Evolutionary conservation across 2,329 filamentous ascomycete species (phyloP).

Genomic region (Orbilia blumenaviensis): DNA sequence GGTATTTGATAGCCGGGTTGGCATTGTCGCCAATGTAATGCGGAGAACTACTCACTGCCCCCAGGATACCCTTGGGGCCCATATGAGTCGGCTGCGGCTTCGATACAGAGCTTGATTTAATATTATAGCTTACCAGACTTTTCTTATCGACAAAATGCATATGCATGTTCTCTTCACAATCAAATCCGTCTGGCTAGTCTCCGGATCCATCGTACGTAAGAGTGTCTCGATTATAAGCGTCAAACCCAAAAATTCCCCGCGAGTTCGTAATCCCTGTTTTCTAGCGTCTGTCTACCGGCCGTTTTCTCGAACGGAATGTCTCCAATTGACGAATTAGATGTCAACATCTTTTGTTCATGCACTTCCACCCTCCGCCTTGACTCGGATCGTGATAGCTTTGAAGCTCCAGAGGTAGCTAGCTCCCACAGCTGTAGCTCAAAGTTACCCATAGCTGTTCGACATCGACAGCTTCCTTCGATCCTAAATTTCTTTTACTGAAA

Average conservation of each 20-base stretch:
- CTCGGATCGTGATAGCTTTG: conserved; percentile 27
- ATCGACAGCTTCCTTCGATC: conserved; percentile 18
- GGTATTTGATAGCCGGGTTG: conserved; percentile 44
- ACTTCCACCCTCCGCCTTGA: conserved; percentile 24
- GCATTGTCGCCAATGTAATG: conserved; percentile 37
- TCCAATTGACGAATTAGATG: conserved; percentile 33
- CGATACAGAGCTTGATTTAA: conserved; percentile 31
- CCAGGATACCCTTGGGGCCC: conserved; percentile 3
- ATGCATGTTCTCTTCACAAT: conserved; percentile 26
- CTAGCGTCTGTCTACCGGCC: conserved; percentile 40
- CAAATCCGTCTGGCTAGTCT: neutral
- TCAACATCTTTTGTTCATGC: conserved; percentile 20
- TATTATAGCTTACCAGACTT: conserved; percentile 1
- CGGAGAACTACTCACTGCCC: conserved; percentile 13
- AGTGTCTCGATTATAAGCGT: conserved; percentile 9
- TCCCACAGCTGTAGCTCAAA: conserved; percentile 12
- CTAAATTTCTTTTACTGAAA: conserved; percentile 34
- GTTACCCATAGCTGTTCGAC: conserved; percentile 27
- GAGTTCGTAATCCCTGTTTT: conserved; percentile 28
- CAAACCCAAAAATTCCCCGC: conserved; percentile 22
- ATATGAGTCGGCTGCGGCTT: conserved; percentile 43
- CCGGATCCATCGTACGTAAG: conserved; percentile 11
- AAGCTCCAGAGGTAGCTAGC: conserved; percentile 43
- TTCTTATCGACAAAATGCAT: conserved; percentile 34
- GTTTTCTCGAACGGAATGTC: conserved; percentile 12